Evolutionary conservation across 768 basidiomycete species (phyloP).

Genomic region (Russula ochroleuca): DNA sequence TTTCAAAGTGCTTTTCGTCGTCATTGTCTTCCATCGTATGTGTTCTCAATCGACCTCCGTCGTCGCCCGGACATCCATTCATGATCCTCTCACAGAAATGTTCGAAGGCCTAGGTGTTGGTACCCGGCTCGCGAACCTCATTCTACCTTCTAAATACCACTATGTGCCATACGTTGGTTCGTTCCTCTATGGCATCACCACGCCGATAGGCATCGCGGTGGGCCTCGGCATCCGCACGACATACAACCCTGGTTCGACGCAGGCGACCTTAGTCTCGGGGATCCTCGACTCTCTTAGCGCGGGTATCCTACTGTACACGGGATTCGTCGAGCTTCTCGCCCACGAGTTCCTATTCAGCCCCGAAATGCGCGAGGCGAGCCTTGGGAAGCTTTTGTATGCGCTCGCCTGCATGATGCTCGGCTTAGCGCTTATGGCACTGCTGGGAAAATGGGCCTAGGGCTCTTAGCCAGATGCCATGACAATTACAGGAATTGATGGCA

Average conservation of each 20-base stretch:
- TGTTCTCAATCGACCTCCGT: conserved; percentile 22
- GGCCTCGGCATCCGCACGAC: conserved; percentile 71
- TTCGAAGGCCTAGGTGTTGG: conserved; percentile 96
- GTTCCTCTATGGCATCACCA: conserved; percentile 66
- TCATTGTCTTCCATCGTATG: conserved; percentile 89
- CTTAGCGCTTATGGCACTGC: conserved; percentile 82
- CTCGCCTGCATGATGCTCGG: conserved; percentile 77
- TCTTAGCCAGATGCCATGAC: not conserved
- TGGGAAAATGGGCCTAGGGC: conserved; percentile 79
- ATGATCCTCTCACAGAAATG: conserved; percentile 52
- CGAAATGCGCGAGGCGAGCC: conserved; percentile 72
- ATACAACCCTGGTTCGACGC: conserved; percentile 78
- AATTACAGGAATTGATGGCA: not conserved
- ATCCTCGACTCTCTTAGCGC: conserved; percentile 79
- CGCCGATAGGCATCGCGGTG: conserved; percentile 82
- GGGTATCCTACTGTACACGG: conserved; percentile 86
- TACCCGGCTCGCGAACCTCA: conserved; percentile 77
- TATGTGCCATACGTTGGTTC: conserved; percentile 60
- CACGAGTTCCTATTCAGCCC: conserved; percentile 93
- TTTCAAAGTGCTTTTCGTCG: conserved; percentile 85
- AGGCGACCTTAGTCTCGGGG: conserved; percentile 78
- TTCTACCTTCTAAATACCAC: conserved; percentile 49
- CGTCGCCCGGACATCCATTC: not conserved
- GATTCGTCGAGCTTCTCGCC: conserved; percentile 85
- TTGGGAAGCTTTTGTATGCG: conserved; percentile 63